Evolutionary conservation across 164 flowering plant genomes (phyloP), one percentile per base, ranked within the genome.

Genomic region (Tetrastigma voinierianum): DNA sequence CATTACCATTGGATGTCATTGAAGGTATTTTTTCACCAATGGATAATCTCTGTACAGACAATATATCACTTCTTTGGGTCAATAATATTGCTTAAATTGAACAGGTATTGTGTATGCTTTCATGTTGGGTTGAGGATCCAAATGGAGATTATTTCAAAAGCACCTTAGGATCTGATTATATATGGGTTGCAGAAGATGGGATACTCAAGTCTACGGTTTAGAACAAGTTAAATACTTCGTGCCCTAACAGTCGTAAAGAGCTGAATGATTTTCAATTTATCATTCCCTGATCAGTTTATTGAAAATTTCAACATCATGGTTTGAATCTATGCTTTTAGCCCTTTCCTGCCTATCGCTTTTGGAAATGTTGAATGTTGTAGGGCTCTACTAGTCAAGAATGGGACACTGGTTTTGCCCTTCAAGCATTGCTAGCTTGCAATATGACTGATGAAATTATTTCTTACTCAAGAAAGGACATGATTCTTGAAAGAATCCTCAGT

Each of bases 161-260:
- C 84, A 83, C 61, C 79, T 83, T n/a, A 78, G 87, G 52, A 72
- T 81, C 53, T 79, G 84, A 83, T 63, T 83, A 72, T 54, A 13
- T 83, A 25, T 83, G 86, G 86, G 76, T 83, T 17, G 82, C 83
- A 21, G 85, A 82, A 75, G 85, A 82, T 74, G 86, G 86, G 61
- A 80, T 82, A 77, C n/a, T n/a, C 72, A 75, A 47, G 78, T 80
- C 81, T 78, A 75, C 75, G 80, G 77, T 3, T 40, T 57, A 2
- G 32, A n/a, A n/a, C n/a, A n/a, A n/a, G n/a, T n/a, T n/a, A n/a
- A n/a, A n/a, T n/a, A n/a, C n/a, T n/a, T n/a, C n/a, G n/a, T n/a
- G n/a, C n/a, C n/a, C n/a, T n/a, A n/a, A n/a, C n/a, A n/a, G n/a
- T n/a, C n/a, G n/a, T n/a, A n/a, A n/a, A n/a, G n/a, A n/a, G n/a